Evolutionary conservation across 257 asterid genomes (phyloP), one percentile per base, ranked within the genome.

Genomic region (Echites panduratus): DNA sequence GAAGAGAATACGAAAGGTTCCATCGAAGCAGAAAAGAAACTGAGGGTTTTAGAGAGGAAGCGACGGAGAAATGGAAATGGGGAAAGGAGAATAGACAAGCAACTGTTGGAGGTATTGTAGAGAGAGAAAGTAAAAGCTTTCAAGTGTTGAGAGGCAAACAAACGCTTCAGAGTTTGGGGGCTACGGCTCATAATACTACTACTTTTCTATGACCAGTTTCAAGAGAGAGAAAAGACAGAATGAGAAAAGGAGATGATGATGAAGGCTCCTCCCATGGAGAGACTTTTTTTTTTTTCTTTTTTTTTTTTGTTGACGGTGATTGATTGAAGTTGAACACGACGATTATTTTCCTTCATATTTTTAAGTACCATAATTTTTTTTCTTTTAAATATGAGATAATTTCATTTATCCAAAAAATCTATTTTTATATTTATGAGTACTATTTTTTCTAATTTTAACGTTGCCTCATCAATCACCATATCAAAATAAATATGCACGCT

Each of bases 1-100:
- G 71, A 35, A 47, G 78, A 67, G 56, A 62, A 77, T 27, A 63
- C 7, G 54, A 82, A 68, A 12, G 85, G 73, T 52, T 85, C 96
- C 96, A 89, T 87, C 65, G 71, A 56, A 5, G 49, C 40, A 17
- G 73, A 49, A n/a, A 74, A 41, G 26, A 79, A 79, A 68, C 66
- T 71, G 9, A 76, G 62, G 75, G 84, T 71, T 74, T 66, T 76
- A 24, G 74, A 70, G 66, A 79, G 66, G 24, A 75, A 27, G 14
- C 75, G 72, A 24, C 61, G 68, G 73, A 78, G 47, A 61, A 27
- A 22, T 0, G 72, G 66, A 27, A 84, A 3, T 0, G 79, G 86
- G 70, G 81, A 85, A 63, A 85, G 74, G 70, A 82, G 77, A 59
- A 80, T 74, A 72, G 73, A 40, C 13, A 79, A 13, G 56, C 73